phyloP scores from a whole-genome alignment of 305 asterid genomes.

The Fraxinus nigra region DNA sequence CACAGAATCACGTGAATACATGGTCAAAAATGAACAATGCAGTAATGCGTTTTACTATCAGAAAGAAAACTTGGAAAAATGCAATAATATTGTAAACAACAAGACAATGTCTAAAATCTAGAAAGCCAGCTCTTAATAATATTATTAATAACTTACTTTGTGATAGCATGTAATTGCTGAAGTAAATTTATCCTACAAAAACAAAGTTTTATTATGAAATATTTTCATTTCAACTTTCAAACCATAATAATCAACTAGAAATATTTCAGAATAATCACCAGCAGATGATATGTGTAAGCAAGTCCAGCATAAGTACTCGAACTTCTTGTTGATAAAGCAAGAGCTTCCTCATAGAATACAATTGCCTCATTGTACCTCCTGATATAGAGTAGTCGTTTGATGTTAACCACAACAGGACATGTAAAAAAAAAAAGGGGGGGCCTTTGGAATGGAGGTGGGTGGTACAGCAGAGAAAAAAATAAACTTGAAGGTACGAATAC shows the following conservation, averaged over 20 bases:
- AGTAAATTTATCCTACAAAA: conserved; percentile 68
- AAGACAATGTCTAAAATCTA: neutral
- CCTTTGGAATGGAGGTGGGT: neutral
- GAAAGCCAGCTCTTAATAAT: neutral
- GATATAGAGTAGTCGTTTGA: conserved; percentile 24
- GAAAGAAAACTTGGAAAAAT: neutral
- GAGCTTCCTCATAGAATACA: conserved; percentile 82
- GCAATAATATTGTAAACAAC: neutral
- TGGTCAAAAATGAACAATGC: neutral
- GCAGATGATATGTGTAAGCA: conserved; percentile 87
- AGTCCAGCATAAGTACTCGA: conserved; percentile 91
- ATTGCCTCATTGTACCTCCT: conserved; percentile 92
- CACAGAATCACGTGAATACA: neutral
- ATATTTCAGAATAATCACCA: conserved; percentile 41
- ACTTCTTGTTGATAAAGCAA: conserved; percentile 87
- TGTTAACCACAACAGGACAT: conserved; percentile 5
- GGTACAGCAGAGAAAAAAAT: neutral
- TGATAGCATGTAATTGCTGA: conserved; percentile 84
- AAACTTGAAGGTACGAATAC: neutral
- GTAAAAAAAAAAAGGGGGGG: neutral
- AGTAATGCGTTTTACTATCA: neutral
- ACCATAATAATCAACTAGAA: neutral
- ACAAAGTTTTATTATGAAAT: conserved; percentile 13
- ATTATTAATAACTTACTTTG: conserved; percentile 51
- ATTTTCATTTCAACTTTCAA: neutral